Conservation (phyloP, 2,329 filamentous ascomycete species). For the Ophiostoma novo-ulmi region DNA sequence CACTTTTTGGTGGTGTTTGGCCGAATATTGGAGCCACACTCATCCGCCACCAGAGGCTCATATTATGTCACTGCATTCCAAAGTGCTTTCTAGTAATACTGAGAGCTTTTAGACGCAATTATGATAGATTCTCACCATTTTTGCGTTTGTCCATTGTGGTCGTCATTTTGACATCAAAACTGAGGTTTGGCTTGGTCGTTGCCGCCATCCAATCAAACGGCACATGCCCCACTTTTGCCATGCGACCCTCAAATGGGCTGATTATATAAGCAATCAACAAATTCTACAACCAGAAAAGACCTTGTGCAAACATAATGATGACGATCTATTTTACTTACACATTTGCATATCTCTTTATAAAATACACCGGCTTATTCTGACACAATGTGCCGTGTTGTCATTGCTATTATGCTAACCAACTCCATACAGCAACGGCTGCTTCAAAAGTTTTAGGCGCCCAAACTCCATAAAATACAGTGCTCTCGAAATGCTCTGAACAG, state of each 20-base stretch:
- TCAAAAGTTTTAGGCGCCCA: slow-evolving; percentile 16
- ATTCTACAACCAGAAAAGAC: neutral
- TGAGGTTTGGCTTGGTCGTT: slow-evolving; percentile 13
- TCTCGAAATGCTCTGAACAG: neutral
- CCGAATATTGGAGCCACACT: neutral
- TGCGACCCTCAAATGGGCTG: neutral
- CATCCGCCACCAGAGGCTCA: neutral
- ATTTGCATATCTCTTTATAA: too few relatives aligned
- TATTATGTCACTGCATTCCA: neutral
- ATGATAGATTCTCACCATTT: neutral
- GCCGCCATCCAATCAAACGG: slow-evolving; percentile 16
- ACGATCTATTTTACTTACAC: too few relatives aligned
- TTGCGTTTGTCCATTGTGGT: neutral
- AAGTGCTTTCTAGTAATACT: neutral
- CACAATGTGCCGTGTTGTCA: slow-evolving; percentile 2
- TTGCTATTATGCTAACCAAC: slow-evolving; percentile 12
- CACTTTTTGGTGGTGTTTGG: neutral
- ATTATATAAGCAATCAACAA: neutral
- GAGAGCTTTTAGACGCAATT: neutral
- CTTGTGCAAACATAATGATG: neutral
- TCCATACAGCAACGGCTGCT: slow-evolving; percentile 7
- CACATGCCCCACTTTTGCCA: neutral
- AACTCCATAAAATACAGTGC: slow-evolving; percentile 18
- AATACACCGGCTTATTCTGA: neutral
- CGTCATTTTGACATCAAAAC: neutral